Conservation (phyloP, 371 early-diverging fungal species). For the Dichotomocladium elegans region DNA sequence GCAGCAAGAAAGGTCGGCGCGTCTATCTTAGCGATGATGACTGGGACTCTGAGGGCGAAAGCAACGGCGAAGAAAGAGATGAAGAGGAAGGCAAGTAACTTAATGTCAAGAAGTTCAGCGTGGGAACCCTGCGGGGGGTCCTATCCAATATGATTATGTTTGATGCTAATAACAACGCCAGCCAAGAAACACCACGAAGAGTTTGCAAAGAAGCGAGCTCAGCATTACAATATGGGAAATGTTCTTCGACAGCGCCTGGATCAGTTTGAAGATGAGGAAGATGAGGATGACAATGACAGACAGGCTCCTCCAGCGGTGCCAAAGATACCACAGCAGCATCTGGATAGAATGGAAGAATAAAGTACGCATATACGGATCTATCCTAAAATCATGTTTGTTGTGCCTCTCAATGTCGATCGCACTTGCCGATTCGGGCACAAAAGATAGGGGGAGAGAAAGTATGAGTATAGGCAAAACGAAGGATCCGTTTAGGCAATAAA, state of each 20-base stretch:
- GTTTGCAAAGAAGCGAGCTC: slow-evolving; percentile 69
- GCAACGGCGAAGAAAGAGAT: slow-evolving; percentile 13
- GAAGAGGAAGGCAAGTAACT: not conserved
- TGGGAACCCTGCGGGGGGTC: not conserved
- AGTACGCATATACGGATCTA: not conserved
- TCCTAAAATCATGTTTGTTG: too few relatives aligned
- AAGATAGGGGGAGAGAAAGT: not conserved
- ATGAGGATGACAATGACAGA: slow-evolving; percentile 2
- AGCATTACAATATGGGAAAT: slow-evolving; percentile 84
- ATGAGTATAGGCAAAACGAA: not conserved
- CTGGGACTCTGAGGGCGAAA: slow-evolving; percentile 44
- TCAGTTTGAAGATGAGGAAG: slow-evolving; percentile 34
- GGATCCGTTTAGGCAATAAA: too few relatives aligned
- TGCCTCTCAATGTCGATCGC: too few relatives aligned
- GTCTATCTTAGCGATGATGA: slow-evolving; percentile 47
- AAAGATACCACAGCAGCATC: slow-evolving; percentile 7
- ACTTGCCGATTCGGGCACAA: too few relatives aligned
- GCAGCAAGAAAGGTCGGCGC: slow-evolving; percentile 22
- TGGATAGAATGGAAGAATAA: slow-evolving; percentile 18
- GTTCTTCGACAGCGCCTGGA: slow-evolving; percentile 51
- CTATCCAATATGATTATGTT: not conserved
- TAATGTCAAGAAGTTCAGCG: not conserved
- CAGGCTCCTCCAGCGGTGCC: slow-evolving; percentile 17
- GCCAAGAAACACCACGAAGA: slow-evolving; percentile 52
- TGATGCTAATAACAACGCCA: slow-evolving; percentile 5